Evolutionary conservation across 768 basidiomycete species (phyloP).

Genomic region (Suillus subluteus): DNA sequence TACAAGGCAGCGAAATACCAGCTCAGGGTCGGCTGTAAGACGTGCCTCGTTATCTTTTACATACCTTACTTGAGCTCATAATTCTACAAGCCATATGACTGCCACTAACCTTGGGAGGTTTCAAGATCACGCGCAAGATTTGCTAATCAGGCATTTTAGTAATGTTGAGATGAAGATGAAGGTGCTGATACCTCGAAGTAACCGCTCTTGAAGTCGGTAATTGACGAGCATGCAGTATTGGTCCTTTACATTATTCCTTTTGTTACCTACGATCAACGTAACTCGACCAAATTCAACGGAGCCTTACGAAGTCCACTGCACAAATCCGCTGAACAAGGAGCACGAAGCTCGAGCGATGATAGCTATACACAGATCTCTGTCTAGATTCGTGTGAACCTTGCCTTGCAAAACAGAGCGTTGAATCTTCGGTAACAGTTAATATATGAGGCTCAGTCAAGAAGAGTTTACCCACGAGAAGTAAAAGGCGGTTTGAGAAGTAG

Average conservation of each 20-base stretch:
- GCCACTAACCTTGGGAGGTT: conserved; percentile 24
- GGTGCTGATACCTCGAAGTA: conserved; percentile 22
- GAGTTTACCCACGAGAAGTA: conserved; percentile 23
- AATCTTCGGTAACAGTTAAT: conserved; percentile 18
- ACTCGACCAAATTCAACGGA: not conserved
- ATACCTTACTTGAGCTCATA: not conserved
- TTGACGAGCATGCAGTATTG: conserved; percentile 23
- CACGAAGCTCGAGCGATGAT: conserved; percentile 19
- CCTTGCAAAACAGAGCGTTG: conserved; percentile 21
- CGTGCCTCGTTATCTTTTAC: conserved; percentile 14
- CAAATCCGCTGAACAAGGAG: conserved; percentile 20
- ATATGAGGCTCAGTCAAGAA: not conserved
- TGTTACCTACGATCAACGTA: not conserved
- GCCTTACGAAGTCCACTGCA: conserved; percentile 25
- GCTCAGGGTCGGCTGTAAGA: not conserved
- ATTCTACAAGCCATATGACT: too few relatives aligned
- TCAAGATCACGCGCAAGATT: conserved; percentile 23
- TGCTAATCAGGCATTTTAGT: conserved; percentile 15
- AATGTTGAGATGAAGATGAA: not conserved
- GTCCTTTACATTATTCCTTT: conserved; percentile 10
- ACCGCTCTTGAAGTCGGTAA: conserved; percentile 24
- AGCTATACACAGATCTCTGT: conserved; percentile 18
- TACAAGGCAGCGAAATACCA: conserved; percentile 19
- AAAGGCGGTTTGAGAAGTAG: conserved; percentile 26
- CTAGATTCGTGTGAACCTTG: not conserved